These are phyloP conservation scores for Microcos paniculata DNA, from an alignment of 345 rosid species.

Conservation along the genomic window DNA sequence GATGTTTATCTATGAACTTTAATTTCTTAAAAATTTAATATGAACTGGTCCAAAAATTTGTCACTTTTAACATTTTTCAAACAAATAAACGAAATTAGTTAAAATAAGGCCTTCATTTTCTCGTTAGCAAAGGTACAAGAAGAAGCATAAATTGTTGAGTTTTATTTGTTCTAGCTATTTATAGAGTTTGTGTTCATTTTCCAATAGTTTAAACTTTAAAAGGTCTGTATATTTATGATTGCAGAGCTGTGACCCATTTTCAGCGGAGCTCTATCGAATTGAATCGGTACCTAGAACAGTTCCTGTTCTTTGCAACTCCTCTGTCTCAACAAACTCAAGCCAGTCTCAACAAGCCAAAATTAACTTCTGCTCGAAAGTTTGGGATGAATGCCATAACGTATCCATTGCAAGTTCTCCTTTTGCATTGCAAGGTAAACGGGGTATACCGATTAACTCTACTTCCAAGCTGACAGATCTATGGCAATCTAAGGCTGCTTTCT, in stretches of 20 bases:
- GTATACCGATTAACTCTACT: slow-evolving; percentile 3
- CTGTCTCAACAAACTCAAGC: slow-evolving; percentile 6
- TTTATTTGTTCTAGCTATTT: background rate
- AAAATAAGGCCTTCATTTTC: background rate
- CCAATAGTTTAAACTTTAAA: background rate
- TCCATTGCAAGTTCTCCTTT: slow-evolving; percentile 35
- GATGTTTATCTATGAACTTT: background rate
- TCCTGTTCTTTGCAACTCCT: slow-evolving; percentile 14
- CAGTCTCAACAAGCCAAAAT: slow-evolving; percentile 11
- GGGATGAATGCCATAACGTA: slow-evolving; percentile 36
- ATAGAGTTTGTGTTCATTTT: background rate
- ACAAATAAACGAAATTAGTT: background rate
- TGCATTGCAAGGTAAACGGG: slow-evolving; percentile 20
- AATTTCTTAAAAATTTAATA: background rate
- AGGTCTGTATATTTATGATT: background rate
- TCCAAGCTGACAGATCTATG: slow-evolving; percentile 38
- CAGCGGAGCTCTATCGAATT: slow-evolving; percentile 7
- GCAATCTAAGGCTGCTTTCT: slow-evolving; percentile 38
- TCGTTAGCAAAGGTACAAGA: background rate
- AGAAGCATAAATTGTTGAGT: background rate
- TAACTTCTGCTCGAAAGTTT: slow-evolving; percentile 32
- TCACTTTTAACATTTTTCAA: background rate
- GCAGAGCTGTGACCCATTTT: slow-evolving; percentile 15
- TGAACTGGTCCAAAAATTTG: background rate
- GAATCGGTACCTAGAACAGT: background rate